phyloP scores from a whole-genome alignment of 2,329 filamentous ascomycete genomes.

The Chrysosporium keratinophilum region DNA sequence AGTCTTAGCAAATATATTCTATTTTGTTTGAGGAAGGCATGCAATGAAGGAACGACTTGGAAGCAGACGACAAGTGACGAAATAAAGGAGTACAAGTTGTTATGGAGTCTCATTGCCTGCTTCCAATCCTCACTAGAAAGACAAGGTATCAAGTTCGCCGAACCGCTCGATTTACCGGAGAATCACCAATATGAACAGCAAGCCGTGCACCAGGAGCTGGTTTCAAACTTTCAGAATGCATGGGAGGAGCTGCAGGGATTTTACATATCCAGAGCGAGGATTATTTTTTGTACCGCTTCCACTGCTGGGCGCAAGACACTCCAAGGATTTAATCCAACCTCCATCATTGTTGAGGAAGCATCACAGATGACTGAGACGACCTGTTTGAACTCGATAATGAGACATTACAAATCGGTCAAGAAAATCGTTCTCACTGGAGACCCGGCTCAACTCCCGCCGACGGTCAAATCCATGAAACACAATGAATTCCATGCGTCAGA shows the following conservation, averaged over 20 bases:
- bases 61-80: no score
- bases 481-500: neutral
- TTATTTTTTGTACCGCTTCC: slow-evolving; percentile 2
- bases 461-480: neutral
- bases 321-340: neutral
- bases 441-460: neutral
- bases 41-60: no score
- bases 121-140: no score
- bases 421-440: neutral
- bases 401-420: neutral
- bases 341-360: slow-evolving; percentile 8
- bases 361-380: slow-evolving; percentile 1
- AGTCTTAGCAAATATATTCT: no score
- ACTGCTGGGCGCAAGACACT: slow-evolving; percentile 3
- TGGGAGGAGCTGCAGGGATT: neutral
- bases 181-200: no score
- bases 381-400: neutral
- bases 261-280: neutral
- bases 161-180: no score
- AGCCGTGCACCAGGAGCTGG: no score
- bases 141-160: no score
- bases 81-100: no score
- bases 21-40: no score
- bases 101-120: no score
- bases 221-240: neutral